Base-by-base conservation (phyloP, 805 yeast species). In the Sugiyamaella valdiviana region DNA sequence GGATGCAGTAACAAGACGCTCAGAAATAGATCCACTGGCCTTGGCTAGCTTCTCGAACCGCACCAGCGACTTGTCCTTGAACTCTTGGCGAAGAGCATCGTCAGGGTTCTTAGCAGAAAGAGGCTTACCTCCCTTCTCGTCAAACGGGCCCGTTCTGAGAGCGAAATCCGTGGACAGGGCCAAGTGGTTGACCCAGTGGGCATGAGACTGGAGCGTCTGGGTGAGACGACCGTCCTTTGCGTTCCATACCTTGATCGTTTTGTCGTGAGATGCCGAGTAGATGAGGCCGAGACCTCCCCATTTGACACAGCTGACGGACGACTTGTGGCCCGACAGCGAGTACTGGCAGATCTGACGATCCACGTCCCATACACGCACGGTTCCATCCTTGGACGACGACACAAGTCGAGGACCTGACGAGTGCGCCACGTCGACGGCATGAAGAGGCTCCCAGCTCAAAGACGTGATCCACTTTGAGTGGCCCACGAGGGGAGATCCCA, bases 101-200 rank as follows among this genome's bases (percentile, higher is more conserved):
- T 45, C 10, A 54, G 51, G 14, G 41, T 23, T 17, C 50, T 46
- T n/a, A 39, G 39, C 19, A 2, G 48, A 24, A 3, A 45, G 37
- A 17, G 24, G 51, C 10, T 42, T 50, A 5, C 66, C 63, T 35
- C 82, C 82, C 20, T 75, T 76, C 57, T 86, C 88, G 62, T 89
- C 96, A 61, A 78, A 91, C 0, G 95, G 88, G 6, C 99, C 98
- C 56, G 83, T 77, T 57, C 97, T 72, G 46, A 93, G 69, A 0
- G 82, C 95, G 62, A 82, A 83, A 60, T 93, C 99, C 0, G 98
- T 91, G 1, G 95, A 85, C 39, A 93, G 70, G 0, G 96, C 85
- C 51, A 93, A 72, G 67, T 91, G 98, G 64, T 93, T 93, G 43
- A 93, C 93, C 99, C 99, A 93, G 68, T 93, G 99, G 1, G 95